phyloP scores from a whole-genome alignment of 345 rosid species.

The Eucalyptus leucophloia region DNA sequence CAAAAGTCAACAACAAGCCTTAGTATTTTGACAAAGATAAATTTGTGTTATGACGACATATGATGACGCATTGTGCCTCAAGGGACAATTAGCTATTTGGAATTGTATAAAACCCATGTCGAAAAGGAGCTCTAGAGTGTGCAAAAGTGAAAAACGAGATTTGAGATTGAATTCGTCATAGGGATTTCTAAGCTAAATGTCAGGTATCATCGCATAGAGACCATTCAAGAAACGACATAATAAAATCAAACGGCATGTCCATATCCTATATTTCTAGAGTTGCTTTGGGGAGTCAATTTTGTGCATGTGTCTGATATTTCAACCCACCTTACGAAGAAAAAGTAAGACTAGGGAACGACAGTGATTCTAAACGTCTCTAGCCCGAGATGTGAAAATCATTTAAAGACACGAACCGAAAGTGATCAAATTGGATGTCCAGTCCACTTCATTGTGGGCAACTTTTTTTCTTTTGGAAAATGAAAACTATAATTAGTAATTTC shows the following conservation, averaged over 20 bases:
- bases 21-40: too few relatives aligned
- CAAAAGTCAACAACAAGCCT: background rate
- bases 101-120: background rate
- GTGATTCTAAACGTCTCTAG: background rate
- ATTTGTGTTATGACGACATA: rapidly evolving
- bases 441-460: background rate
- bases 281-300: background rate
- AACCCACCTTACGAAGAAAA: background rate
- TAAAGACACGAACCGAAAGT: background rate
- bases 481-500: background rate
- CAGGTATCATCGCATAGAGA: too few relatives aligned
- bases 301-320: background rate
- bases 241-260: background rate
- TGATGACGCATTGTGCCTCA: too few relatives aligned
- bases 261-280: background rate
- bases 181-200: background rate
- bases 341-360: background rate
- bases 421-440: background rate
- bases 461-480: background rate
- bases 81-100: background rate
- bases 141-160: background rate
- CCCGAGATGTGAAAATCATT: background rate
- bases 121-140: background rate
- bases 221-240: background rate
- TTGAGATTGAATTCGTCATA: background rate